phyloP scores from a whole-genome alignment of 345 rosid species.

The Lepidium aucheri region DNA sequence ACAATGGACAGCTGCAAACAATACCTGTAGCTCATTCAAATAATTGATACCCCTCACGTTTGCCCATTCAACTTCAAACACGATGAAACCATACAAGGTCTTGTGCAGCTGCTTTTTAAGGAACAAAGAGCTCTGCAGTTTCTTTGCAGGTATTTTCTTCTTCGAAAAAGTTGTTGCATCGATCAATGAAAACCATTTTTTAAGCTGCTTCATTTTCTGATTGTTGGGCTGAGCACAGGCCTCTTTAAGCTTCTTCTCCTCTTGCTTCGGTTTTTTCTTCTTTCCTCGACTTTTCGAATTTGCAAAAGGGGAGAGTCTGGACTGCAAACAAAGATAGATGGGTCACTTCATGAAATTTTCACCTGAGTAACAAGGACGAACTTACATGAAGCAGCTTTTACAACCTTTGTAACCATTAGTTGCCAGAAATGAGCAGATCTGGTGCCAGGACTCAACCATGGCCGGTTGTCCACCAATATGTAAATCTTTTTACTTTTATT shows the following conservation, averaged over 20 bases:
- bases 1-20: slow-evolving; percentile 1
- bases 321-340: slow-evolving; percentile 42
- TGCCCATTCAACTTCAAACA: slow-evolving; percentile 80
- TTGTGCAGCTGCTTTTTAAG: slow-evolving; percentile 61
- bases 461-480: slow-evolving; percentile 86
- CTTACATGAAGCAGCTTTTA: neutral
- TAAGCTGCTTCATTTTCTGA: slow-evolving; percentile 31
- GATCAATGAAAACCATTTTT: slow-evolving; percentile 65
- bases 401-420: slow-evolving; percentile 96
- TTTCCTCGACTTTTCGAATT: slow-evolving; percentile 57
- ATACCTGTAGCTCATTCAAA: slow-evolving; percentile 90
- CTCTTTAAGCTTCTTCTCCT: slow-evolving; percentile 35
- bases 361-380: neutral
- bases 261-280: slow-evolving; percentile 32
- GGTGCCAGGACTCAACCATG: slow-evolving; percentile 71
- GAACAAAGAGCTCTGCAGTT: slow-evolving; percentile 47
- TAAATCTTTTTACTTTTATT: slow-evolving; percentile 69
- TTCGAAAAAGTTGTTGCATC: slow-evolving; percentile 51
- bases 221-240: slow-evolving; percentile 24
- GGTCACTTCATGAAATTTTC: neutral
- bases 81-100: slow-evolving; percentile 82
- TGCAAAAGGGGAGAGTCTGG: slow-evolving; percentile 97
- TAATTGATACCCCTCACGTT: slow-evolving; percentile 87
- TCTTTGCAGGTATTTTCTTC: slow-evolving; percentile 68
- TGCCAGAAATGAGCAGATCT: slow-evolving; percentile 87